Conservation (phyloP, 2,329 filamentous ascomycete genomes). For the Botrytis fabae region DNA sequence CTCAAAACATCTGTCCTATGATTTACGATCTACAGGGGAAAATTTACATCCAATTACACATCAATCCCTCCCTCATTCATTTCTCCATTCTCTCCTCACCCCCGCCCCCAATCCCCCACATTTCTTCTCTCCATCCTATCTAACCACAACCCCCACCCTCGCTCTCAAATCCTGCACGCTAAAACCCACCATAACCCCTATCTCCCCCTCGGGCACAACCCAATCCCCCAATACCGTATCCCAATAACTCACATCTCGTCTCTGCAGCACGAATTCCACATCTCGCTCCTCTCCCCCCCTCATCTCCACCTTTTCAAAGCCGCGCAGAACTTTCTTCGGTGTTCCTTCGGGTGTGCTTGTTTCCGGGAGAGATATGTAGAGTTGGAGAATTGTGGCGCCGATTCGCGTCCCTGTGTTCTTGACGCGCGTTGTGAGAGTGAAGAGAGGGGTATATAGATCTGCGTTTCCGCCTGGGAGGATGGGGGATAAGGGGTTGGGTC, state of each 20-base stretch:
- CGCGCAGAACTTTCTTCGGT: conserved; percentile 63
- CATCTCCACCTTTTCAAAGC: conserved; percentile 74
- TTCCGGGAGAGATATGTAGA: conserved; percentile 39
- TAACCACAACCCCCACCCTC: background rate
- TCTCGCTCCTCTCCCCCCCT: conserved; percentile 62
- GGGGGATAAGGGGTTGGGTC: conserved; percentile 37
- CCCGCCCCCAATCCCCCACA: background rate
- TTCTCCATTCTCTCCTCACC: background rate
- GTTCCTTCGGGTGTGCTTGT: background rate
- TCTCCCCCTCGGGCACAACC: conserved; percentile 47
- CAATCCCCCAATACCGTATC: conserved; percentile 75
- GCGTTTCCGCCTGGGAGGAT: conserved; percentile 55
- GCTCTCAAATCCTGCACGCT: conserved; percentile 30
- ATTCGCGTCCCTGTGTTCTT: conserved; percentile 51
- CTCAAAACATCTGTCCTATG: background rate
- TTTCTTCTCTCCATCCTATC: background rate
- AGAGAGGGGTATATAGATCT: conserved; percentile 54
- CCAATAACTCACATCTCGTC: conserved; percentile 86
- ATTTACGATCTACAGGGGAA: background rate
- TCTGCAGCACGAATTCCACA: conserved; percentile 68
- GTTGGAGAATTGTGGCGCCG: conserved; percentile 37
- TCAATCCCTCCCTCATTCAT: background rate
- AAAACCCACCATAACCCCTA: conserved; percentile 29
- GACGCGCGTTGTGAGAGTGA: conserved; percentile 49
- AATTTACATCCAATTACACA: background rate